These are phyloP conservation scores for Nicotiana tomentosiformis DNA, from an alignment of 257 asterid species.

Conservation along the genomic window DNA sequence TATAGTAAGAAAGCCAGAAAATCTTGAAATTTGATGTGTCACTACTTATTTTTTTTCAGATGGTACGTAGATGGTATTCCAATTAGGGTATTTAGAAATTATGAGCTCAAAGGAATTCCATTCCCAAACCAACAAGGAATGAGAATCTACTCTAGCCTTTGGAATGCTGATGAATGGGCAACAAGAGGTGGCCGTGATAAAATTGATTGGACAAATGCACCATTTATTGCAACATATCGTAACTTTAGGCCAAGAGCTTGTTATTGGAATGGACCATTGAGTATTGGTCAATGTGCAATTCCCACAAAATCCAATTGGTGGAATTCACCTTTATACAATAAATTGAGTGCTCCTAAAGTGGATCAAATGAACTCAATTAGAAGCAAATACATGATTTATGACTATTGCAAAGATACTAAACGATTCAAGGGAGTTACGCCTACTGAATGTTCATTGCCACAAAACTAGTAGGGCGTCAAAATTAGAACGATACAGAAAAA, in stretches of 20 bases:
- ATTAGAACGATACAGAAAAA: too few species aligned
- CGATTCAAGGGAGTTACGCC: slow-evolving; percentile 43
- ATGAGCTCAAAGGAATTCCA: slow-evolving; percentile 35
- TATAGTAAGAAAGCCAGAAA: neutral
- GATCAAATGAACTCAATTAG: slow-evolving; percentile 40
- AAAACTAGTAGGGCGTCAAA: slow-evolving; percentile 3
- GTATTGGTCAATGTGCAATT: slow-evolving; percentile 26
- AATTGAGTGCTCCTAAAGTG: slow-evolving; percentile 24
- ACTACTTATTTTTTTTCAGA: slow-evolving; percentile 26
- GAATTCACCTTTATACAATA: slow-evolving; percentile 21
- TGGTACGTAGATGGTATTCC: slow-evolving; percentile 73
- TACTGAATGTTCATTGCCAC: slow-evolving; percentile 46
- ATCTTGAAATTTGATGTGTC: neutral
- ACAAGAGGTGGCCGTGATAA: slow-evolving; percentile 65
- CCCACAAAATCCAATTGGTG: slow-evolving; percentile 38
- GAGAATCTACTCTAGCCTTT: slow-evolving; percentile 64
- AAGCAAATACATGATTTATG: slow-evolving; percentile 45
- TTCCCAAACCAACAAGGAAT: slow-evolving; percentile 57
- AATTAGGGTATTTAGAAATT: slow-evolving; percentile 58
- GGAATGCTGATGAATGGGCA: slow-evolving; percentile 89
- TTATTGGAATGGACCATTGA: slow-evolving; percentile 27
- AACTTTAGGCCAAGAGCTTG: slow-evolving; percentile 51
- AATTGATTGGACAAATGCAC: slow-evolving; percentile 56
- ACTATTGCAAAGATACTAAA: slow-evolving; percentile 51
- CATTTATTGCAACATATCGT: slow-evolving; percentile 44